Evolutionary conservation across 148 eudicot genomes (phyloP), one percentile per base, ranked within the genome.

Genomic region (Arctostaphylos glauca): DNA sequence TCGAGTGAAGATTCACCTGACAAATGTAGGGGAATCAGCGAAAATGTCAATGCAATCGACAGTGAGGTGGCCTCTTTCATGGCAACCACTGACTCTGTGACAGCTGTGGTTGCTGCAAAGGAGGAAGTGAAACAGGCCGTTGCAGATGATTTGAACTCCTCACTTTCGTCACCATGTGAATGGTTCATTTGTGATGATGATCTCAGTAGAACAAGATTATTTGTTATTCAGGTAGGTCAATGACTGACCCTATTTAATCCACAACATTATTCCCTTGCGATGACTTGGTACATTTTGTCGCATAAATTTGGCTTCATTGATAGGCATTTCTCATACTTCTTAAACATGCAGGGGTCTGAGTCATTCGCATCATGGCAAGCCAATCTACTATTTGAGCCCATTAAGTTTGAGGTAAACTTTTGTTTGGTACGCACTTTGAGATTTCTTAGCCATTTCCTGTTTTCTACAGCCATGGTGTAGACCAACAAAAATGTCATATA

Each of bases 41-140:
- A 15, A 44, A 79, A 81, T 68, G 76, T 77, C 46, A 78, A 82
- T 77, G 80, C 89, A 60, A 89, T 62, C 38, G 85, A 92, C 64
- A 82, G 88, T 2, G 92, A 93, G 15, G 84, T 92, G 90, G 95
- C 97, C 56, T 92, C 99, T 72, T 88, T 94, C 49, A 94, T 89
- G 93, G 99, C 98, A 21, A 93, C 95, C 78, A 91, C 97, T 6
- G 95, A 96, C 74, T 92, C 98, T 9, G 95, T 96, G 62, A 94
- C 98, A 13, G 90, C 98, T 56, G 99, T 96, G 25, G 99, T 96
- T 84, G 95, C 99, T 80, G 99, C 99, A 38, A 89, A 96, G 81
- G 99, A 94, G 90, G 99, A 97, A 86, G 95, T 93, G 64, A 97
- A 97, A 87, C 99, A 94, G 89, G 98, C 98, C 53, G 96, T 97